phyloP scores from a whole-genome alignment of 768 basidiomycete genomes.

The Chalciporus piperatus region DNA sequence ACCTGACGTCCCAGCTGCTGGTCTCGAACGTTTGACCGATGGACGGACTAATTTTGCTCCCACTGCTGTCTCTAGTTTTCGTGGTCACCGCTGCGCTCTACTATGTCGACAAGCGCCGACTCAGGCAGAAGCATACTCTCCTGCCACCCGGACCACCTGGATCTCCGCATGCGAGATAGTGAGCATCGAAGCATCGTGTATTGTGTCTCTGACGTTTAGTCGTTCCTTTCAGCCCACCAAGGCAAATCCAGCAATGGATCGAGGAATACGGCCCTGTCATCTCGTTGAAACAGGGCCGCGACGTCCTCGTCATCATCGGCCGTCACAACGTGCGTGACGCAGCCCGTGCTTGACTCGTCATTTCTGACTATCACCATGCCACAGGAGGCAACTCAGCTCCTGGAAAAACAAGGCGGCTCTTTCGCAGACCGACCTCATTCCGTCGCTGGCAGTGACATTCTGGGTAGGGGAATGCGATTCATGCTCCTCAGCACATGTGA shows the following conservation, averaged over 20 bases:
- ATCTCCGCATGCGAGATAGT: slow-evolving; percentile 21
- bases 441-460: slow-evolving; percentile 54
- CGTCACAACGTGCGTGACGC: slow-evolving; percentile 14
- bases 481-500: slow-evolving; percentile 52
- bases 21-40: not conserved
- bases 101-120: slow-evolving; percentile 3
- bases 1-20: no score
- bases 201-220: not conserved
- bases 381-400: slow-evolving; percentile 47
- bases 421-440: slow-evolving; percentile 50
- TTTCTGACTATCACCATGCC: not conserved
- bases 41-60: not conserved
- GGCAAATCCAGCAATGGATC: slow-evolving; percentile 23
- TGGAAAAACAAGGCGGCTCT: slow-evolving; percentile 56
- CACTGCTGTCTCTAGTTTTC: not conserved
- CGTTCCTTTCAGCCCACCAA: slow-evolving; percentile 13
- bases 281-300: slow-evolving; percentile 20
- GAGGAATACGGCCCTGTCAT: slow-evolving; percentile 25
- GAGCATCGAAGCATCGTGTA: not conserved
- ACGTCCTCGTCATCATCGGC: slow-evolving; percentile 24
- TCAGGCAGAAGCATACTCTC: slow-evolving; percentile 6
- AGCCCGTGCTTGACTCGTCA: not conserved
- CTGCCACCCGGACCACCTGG: slow-evolving; percentile 22
- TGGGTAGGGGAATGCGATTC: slow-evolving; percentile 57
- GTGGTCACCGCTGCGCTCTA: not conserved